phyloP scores from a whole-genome alignment of 2,329 filamentous ascomycete genomes.

The Hymenoscyphus linearis region DNA sequence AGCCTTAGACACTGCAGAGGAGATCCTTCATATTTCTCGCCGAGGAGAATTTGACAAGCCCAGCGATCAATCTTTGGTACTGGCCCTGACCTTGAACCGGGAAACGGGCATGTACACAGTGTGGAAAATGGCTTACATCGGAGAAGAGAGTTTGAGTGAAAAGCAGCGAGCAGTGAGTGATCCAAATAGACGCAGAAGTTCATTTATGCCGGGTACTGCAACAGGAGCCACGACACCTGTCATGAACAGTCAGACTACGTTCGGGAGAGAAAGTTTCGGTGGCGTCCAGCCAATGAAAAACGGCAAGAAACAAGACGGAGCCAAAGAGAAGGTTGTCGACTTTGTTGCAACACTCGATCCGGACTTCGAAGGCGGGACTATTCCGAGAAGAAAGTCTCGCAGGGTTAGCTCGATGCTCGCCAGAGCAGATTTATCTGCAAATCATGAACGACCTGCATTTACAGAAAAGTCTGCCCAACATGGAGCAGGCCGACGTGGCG shows the following conservation, averaged over 20 bases:
- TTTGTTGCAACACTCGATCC: slow-evolving; percentile 68
- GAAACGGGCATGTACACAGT: slow-evolving; percentile 74
- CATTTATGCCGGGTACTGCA: slow-evolving; percentile 61
- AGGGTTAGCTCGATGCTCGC: slow-evolving; percentile 89
- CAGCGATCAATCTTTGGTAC: slow-evolving; percentile 50
- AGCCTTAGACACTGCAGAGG: slow-evolving; percentile 70
- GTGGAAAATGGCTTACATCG: slow-evolving; percentile 76
- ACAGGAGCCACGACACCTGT: slow-evolving; percentile 75
- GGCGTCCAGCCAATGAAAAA: slow-evolving; percentile 16
- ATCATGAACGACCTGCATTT: slow-evolving; percentile 76
- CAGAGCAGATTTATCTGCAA: slow-evolving; percentile 78
- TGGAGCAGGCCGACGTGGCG: slow-evolving; percentile 39
- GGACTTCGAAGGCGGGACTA: slow-evolving; percentile 51
- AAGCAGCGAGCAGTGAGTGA: slow-evolving; percentile 26
- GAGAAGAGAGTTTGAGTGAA: slow-evolving; percentile 50
- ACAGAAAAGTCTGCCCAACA: slow-evolving; percentile 57
- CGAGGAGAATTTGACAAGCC: slow-evolving; percentile 46
- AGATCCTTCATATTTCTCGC: slow-evolving; percentile 76
- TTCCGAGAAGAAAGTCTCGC: slow-evolving; percentile 57
- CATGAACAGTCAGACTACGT: slow-evolving; percentile 49
- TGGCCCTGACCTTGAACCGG: slow-evolving; percentile 77
- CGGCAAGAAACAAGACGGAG: slow-evolving; percentile 17
- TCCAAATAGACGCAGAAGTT: slow-evolving; percentile 48
- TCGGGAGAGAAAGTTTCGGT: slow-evolving; percentile 76
- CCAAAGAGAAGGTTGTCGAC: slow-evolving; percentile 42